phyloP scores from a whole-genome alignment of 2,329 filamentous ascomycete species.

The Aspergillus oerlinghausenensis region DNA sequence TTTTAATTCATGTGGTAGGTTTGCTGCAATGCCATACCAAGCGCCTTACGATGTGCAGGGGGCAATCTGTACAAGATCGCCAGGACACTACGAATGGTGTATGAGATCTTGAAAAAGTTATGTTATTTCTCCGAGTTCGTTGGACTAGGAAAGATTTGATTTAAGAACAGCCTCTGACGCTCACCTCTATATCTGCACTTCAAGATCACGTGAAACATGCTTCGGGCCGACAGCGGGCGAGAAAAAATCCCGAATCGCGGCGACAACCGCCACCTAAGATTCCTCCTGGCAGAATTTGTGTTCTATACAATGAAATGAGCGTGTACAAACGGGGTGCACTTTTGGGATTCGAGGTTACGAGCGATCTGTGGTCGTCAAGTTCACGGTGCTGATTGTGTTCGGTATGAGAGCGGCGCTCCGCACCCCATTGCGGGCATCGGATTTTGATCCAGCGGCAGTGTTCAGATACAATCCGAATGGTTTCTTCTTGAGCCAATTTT shows the following conservation, averaged over 20 bases:
- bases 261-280: slow-evolving; percentile 20
- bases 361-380: neutral
- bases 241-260: slow-evolving; percentile 20
- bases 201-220: neutral
- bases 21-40: no score
- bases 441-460: slow-evolving; percentile 25
- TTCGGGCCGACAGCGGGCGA: slow-evolving; percentile 6
- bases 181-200: neutral
- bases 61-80: neutral
- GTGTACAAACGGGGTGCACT: neutral
- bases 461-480: slow-evolving; percentile 20
- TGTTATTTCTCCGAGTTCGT: neutral
- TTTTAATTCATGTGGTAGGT: no score
- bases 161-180: neutral
- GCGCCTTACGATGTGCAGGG: neutral
- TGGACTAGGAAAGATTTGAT: neutral
- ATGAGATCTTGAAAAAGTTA: neutral
- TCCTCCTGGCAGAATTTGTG: slow-evolving; percentile 12
- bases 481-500: slow-evolving; percentile 10
- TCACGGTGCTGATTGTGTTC: slow-evolving; percentile 8
- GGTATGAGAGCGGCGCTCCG: slow-evolving; percentile 33
- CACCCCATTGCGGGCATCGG: slow-evolving; percentile 29
- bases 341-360: neutral
- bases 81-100: neutral
- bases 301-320: slow-evolving; percentile 5